Evolutionary conservation across 129 eudicot genomes (phyloP).

Genomic region (Heracleum sosnowskyi): DNA sequence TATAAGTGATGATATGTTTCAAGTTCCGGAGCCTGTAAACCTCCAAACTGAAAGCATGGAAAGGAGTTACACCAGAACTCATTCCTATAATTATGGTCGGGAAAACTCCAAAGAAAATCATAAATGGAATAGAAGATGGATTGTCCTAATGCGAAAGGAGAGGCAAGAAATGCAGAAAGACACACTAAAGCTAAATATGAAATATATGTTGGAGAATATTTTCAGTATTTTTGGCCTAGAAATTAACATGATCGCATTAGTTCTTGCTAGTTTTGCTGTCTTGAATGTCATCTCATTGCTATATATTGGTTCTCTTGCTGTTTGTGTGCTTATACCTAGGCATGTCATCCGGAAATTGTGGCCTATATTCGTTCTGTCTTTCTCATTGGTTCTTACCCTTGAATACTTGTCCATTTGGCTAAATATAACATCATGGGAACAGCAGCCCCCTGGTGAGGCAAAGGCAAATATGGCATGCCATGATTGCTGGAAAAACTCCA

Average conservation of each 20-base stretch:
- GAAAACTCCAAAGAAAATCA: slow-evolving; percentile 32
- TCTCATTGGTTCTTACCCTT: slow-evolving; percentile 32
- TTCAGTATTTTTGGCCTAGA: slow-evolving; percentile 51
- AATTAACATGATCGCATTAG: slow-evolving; percentile 43
- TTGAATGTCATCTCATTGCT: slow-evolving; percentile 32
- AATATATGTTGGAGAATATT: slow-evolving; percentile 45
- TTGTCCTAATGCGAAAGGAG: slow-evolving; percentile 37
- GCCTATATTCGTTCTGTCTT: slow-evolving; percentile 42
- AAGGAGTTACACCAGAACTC: slow-evolving; percentile 21
- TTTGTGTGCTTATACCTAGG: slow-evolving; percentile 41
- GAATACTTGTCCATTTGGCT: slow-evolving; percentile 49
- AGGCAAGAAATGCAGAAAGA: slow-evolving; percentile 46
- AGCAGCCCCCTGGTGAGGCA: slow-evolving; percentile 18
- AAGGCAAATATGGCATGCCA: slow-evolving; percentile 30
- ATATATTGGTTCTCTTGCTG: slow-evolving; percentile 44
- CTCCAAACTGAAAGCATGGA: slow-evolving; percentile 9
- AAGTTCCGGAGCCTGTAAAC: slow-evolving; percentile 9
- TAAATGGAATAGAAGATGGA: slow-evolving; percentile 41
- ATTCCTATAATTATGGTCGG: slow-evolving; percentile 21
- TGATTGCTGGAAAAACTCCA: slow-evolving; percentile 41
- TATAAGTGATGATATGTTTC: slow-evolving; percentile 9
- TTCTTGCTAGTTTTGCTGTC: slow-evolving; percentile 41
- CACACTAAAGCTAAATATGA: slow-evolving; percentile 34
- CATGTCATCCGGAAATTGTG: slow-evolving; percentile 39
- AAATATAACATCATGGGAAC: slow-evolving; percentile 18